Conservation (phyloP, 2,329 filamentous ascomycete species). For the Aaosphaeria arxii region DNA sequence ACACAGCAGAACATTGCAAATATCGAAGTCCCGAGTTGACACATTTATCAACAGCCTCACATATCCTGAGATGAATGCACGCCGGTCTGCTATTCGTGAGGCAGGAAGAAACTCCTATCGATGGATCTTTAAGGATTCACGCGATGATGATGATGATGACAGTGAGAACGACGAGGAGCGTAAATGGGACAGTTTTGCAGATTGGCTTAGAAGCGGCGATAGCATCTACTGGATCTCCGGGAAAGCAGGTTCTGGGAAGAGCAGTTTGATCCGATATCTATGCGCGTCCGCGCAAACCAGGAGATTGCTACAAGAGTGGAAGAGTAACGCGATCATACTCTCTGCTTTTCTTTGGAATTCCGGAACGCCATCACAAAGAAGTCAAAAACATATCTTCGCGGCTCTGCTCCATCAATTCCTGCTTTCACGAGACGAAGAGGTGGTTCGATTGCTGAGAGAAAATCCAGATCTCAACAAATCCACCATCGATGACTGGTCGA, state of each 20-base stretch:
- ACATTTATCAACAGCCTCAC: neutral
- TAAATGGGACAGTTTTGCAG: slow-evolving; percentile 2
- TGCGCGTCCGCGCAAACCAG: neutral
- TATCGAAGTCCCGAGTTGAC: neutral
- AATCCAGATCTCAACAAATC: neutral
- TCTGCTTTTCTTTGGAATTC: slow-evolving; percentile 1
- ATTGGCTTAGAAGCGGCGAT: slow-evolving; percentile 8
- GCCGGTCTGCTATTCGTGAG: neutral
- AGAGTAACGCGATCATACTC: neutral
- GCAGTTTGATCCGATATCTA: slow-evolving; percentile 40
- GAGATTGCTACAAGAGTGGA: neutral
- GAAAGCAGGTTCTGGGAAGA: slow-evolving; percentile 48
- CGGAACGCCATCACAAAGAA: neutral
- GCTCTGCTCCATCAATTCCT: slow-evolving; percentile 1
- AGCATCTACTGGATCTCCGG: slow-evolving; percentile 38
- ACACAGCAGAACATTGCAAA: neutral
- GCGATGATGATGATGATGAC: too few relatives aligned
- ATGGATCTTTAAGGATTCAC: slow-evolving; percentile 3
- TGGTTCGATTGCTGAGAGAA: neutral
- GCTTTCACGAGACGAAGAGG: neutral
- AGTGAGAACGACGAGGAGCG: too few relatives aligned
- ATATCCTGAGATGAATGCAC: slow-evolving; percentile 4
- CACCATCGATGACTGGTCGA: neutral
- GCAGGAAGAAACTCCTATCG: neutral
- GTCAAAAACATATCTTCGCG: neutral